Base-by-base conservation (phyloP, 176 grass and related monocot genomes). In the Melocanna baccifera region DNA sequence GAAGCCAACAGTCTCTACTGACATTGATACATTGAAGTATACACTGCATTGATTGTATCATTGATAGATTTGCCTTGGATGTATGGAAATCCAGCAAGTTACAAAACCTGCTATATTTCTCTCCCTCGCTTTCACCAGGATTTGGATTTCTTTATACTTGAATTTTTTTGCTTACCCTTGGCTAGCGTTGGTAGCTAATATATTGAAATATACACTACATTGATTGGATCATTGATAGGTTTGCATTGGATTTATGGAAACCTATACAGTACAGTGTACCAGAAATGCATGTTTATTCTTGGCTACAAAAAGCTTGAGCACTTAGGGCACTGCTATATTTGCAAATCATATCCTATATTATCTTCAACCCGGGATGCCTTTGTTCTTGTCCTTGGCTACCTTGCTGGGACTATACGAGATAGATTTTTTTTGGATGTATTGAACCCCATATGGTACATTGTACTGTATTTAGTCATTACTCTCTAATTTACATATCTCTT, bases 281-380 rank as follows among this genome's bases (percentile, higher is more conserved):
- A 67, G 41, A 86, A 53, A 19, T 72, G 4, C 23, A 63, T 37
- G 18, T 52, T 79, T 52, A 62, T n/a, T 76, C 30, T 51, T 86
- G 18, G 47, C 36, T 39, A 57, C 70, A 26, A 80, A 72, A 62
- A 63, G 42, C 3, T 36, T 40, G 18, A 52, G 25, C 23, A 55
- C 13, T 25, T 87, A 15, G 28, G 34, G 22, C 13, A 28, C 29
- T 82, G 0, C 43, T 26, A 19, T 12, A 39, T 83, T 84, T 20
- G 81, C 19, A 5, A 72, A 87, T 15, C 20, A 69, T 70, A 70
- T 62, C 22, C 25, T 62, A n/a, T 83, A 16, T 5, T 77, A 14
- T 12, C 19, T 67, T 75, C 20, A 36, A 23, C 2, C 47, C 32
- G 47, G 14, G 47, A 50, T 50, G 47, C 7, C 15, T 45, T 58